Evolutionary conservation across 768 basidiomycete genomes (phyloP), one percentile per base, ranked within the genome.

Genomic region (Lactifluus pinguis): DNA sequence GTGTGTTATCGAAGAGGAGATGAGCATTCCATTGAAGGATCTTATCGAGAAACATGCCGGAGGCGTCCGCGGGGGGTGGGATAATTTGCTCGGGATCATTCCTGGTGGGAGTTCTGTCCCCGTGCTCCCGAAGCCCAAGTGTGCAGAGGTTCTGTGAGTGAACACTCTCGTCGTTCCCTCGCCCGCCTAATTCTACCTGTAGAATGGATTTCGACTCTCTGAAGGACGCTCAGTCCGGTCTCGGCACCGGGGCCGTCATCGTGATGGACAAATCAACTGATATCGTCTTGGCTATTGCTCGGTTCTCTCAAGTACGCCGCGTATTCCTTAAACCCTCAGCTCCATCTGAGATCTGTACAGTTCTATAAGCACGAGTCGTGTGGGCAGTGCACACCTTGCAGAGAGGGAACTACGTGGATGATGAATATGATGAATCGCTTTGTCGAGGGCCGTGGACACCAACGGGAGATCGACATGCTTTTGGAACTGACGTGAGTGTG

Each of bases 391-490:
- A 58, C 57, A 19, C 93, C 94, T 4, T 95, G 93, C 72, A 77
- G 92, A 64, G 90, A 94, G 69, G 93, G 94, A 41, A 98, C 95
- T 2, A 97, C 93, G 0, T 98, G 95, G 95, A 92, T 99, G 90
- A 92, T 89, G 84, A 95, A 98, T 75, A 98, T 98, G 93, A 99
- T 99, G 95, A 83, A 92, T 72, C 86, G 95, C 50, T 84, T 99
- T 79, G 92, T 89, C 17, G 89, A 91, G 69, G 95, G 95, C 3
- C 83, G 95, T 11, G 91, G 87, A 0, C 91, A 95, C 69, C 80
- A 81, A 65, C 86, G 95, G 61, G 95, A 99, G 77, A 98, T 99
- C 60, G 95, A 98, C 73, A 98, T 98, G 95, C 79, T 99, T 13
- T 82, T 95, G 32, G 95, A 98, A 74, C 73, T 98, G 48, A 98